Evolutionary conservation across 805 yeast genomes (phyloP).

Genomic region (Pichia insulana): DNA sequence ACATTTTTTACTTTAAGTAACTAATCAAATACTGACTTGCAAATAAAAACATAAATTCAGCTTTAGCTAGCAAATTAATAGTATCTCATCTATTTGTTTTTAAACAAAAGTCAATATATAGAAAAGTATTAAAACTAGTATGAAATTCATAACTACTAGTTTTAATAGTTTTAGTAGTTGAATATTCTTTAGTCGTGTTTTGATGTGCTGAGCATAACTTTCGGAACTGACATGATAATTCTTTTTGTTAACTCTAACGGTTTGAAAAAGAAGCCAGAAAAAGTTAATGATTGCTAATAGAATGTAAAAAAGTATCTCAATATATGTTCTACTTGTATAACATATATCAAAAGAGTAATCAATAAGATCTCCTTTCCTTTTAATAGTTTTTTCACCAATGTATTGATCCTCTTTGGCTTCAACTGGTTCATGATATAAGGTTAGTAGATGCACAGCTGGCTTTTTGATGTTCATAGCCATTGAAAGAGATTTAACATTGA

Average conservation of each 20-base stretch:
- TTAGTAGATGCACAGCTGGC: constrained; percentile 31
- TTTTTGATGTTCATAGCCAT: constrained; percentile 73
- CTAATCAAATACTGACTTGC: no score
- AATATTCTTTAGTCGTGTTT: background rate
- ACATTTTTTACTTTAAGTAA: no score
- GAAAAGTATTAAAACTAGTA: no score
- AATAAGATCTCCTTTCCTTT: constrained; percentile 29
- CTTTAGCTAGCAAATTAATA: no score
- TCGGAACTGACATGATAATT: background rate
- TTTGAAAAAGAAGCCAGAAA: constrained; percentile 3
- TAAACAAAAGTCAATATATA: no score
- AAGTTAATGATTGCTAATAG: constrained; percentile 26
- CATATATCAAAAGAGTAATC: constrained; percentile 34
- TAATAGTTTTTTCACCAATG: constrained; percentile 18
- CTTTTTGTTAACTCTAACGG: constrained; percentile 1
- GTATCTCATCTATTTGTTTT: no score
- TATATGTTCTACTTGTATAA: constrained; percentile 38
- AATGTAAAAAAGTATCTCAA: constrained; percentile 32
- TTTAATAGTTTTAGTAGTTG: no score
- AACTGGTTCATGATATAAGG: constrained; percentile 12
- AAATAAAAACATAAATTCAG: no score
- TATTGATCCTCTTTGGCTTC: constrained; percentile 14
- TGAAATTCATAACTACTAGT: no score
- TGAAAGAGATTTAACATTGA: constrained; percentile 68
- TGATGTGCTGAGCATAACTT: background rate